A percentile compares a stretch with the other conserved stretches of the same genome.
Conservation (phyloP, 495 filamentous ascomycete genomes). For the Parathielavia hyrcaniae region DNA sequence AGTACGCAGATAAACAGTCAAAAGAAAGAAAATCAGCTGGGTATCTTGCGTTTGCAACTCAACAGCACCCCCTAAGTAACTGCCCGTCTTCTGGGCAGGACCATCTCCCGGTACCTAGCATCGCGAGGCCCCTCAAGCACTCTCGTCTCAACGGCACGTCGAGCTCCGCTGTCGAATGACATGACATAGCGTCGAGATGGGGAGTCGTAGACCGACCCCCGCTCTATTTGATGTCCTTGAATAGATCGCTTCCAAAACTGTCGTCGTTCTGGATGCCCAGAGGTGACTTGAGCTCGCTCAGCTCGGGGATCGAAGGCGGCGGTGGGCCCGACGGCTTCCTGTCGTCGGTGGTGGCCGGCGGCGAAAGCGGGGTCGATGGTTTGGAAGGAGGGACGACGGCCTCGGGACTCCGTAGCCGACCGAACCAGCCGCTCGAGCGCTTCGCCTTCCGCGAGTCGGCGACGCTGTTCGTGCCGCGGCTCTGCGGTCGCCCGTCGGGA, state of each 20-base stretch:
- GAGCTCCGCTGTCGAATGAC: not conserved
- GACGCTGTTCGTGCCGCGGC: conserved; percentile 32
- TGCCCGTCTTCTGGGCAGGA: not conserved
- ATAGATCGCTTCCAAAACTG: conserved; percentile 50
- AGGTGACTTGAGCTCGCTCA: conserved; percentile 48
- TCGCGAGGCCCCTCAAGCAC: not conserved
- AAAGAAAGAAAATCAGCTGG: conserved; percentile 24
- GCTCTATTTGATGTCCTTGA: conserved; percentile 52
- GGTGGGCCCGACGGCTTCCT: conserved; percentile 44
- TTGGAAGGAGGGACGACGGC: conserved; percentile 23
- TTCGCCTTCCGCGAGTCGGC: conserved; percentile 40
- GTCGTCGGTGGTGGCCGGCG: conserved; percentile 29
- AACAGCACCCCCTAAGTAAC: conserved; percentile 7
- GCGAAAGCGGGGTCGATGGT: conserved; percentile 20
- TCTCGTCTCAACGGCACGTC: not conserved
- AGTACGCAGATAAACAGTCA: conserved; percentile 1
- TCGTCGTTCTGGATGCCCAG: conserved; percentile 34
- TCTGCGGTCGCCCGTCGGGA: conserved; percentile 34
- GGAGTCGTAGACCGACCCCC: no score
- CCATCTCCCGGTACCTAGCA: not conserved
- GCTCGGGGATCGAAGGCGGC: conserved; percentile 56
- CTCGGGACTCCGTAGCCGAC: conserved; percentile 38
- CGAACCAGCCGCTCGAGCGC: conserved; percentile 48
- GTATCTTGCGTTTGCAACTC: conserved; percentile 32
- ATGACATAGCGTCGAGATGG: not conserved